A percentile compares a stretch with the other conserved stretches of the same genome.
These are phyloP conservation scores for Coemansia sp. DNA, from an alignment of 192 early-diverging fungal genomes.

Conservation along the genomic window DNA sequence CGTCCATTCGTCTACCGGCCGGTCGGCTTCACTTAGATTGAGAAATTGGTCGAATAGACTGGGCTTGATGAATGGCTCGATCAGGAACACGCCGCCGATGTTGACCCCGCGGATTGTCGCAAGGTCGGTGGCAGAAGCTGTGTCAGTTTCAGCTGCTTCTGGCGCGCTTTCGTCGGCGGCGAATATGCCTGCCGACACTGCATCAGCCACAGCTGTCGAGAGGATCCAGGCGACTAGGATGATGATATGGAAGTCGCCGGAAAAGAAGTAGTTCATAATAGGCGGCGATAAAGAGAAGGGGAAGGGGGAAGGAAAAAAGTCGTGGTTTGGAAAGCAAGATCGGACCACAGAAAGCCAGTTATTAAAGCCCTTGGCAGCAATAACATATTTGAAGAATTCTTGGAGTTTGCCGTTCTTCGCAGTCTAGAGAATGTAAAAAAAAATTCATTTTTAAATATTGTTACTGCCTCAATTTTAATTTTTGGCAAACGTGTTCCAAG, in stretches of 20 bases:
- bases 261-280: constrained; percentile 10
- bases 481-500: not conserved
- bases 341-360: not conserved
- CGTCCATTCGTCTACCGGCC: constrained; percentile 57
- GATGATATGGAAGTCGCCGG: constrained; percentile 1
- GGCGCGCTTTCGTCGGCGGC: not conserved
- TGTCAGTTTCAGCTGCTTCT: not conserved
- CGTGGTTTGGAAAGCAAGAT: not conserved
- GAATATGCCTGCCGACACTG: not conserved
- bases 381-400: too few species aligned
- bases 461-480: not conserved
- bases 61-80: constrained; percentile 58
- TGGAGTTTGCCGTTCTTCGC: too few species aligned
- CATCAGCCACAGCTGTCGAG: not conserved
- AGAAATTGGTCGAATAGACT: constrained; percentile 52
- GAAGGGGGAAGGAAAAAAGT: not conserved
- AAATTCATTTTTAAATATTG: too few species aligned
- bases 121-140: constrained; percentile 1
- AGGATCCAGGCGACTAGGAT: constrained; percentile 6
- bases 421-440: too few species aligned
- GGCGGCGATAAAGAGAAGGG: not conserved
- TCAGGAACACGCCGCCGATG: constrained; percentile 57
- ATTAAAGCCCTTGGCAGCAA: too few species aligned
- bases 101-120: constrained; percentile 55
- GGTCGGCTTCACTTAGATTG: constrained; percentile 12